Evolutionary conservation across 257 asterid genomes (phyloP).

Genomic region (Ajuga chamaepitys): DNA sequence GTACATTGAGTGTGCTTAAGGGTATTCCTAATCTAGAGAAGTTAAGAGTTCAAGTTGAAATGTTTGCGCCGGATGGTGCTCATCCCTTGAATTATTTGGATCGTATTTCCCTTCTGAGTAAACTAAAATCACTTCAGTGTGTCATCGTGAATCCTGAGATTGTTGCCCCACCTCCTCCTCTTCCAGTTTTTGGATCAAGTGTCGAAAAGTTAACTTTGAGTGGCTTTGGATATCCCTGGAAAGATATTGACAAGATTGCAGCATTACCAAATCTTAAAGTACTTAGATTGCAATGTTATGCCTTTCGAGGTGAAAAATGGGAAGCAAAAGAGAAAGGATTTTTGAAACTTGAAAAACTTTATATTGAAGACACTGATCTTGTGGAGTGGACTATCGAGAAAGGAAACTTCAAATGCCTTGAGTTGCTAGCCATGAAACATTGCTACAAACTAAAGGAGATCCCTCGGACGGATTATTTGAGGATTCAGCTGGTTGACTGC

Average conservation of each 20-base stretch:
- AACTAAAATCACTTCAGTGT: no score
- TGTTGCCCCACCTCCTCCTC: background rate
- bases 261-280: background rate
- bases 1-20: background rate
- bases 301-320: background rate
- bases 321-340: background rate
- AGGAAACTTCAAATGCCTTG: no score
- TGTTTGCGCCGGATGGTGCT: background rate
- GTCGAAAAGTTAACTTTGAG: background rate
- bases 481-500: no score
- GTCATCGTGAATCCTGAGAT: background rate
- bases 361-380: background rate
- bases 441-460: no score
- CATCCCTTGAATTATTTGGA: no score
- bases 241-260: background rate
- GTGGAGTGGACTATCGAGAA: background rate
- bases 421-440: no score
- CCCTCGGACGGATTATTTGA: no score
- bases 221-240: background rate
- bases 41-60: background rate
- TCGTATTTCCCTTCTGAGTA: no score
- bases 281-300: background rate
- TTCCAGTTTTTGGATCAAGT: background rate
- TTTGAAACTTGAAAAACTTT: background rate
- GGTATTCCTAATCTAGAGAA: background rate